A percentile compares a stretch with the other conserved stretches of the same genome.
Evolutionary conservation across 106 monocot genomes (phyloP).

Genomic region (Hemerocallis citrina): DNA sequence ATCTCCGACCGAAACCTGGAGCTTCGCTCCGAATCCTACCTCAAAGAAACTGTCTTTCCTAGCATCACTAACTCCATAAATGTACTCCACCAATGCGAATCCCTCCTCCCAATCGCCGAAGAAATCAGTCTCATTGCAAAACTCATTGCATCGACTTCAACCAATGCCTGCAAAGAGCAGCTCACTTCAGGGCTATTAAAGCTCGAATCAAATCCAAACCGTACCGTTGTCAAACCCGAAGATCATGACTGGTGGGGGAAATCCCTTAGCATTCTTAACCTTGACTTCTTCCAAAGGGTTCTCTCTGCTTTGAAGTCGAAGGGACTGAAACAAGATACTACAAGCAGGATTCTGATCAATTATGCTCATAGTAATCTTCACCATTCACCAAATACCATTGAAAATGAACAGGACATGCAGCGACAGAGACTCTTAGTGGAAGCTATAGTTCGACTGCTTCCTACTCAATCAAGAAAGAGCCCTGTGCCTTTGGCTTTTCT

Average conservation of each 20-base stretch:
- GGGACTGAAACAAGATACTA: slow-evolving; percentile 71
- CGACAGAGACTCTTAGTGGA: slow-evolving; percentile 45
- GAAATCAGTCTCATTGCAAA: slow-evolving; percentile 46
- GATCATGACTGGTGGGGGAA: not conserved
- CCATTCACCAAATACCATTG: slow-evolving; percentile 30
- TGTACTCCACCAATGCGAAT: slow-evolving; percentile 59
- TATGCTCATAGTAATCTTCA: slow-evolving; percentile 56
- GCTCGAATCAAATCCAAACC: slow-evolving; percentile 39
- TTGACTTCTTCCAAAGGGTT: slow-evolving; percentile 68
- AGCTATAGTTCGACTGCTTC: slow-evolving; percentile 61
- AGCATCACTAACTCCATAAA: slow-evolving; percentile 44
- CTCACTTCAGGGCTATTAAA: slow-evolving; percentile 56
- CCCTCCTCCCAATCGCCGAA: slow-evolving; percentile 58
- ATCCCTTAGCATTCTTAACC: slow-evolving; percentile 7
- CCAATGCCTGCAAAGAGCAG: slow-evolving; percentile 72
- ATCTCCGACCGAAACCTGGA: slow-evolving; percentile 62
- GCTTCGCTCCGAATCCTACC: slow-evolving; percentile 33
- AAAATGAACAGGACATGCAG: slow-evolving; percentile 22
- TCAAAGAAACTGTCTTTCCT: slow-evolving; percentile 44
- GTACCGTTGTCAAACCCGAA: slow-evolving; percentile 8
- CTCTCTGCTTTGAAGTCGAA: slow-evolving; percentile 63
- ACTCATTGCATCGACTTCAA: slow-evolving; percentile 33
- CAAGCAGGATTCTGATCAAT: slow-evolving; percentile 53
- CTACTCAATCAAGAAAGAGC: slow-evolving; percentile 57
- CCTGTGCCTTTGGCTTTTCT: slow-evolving; percentile 69